A percentile compares a stretch with the other conserved stretches of the same genome.
Evolutionary conservation across 371 early-diverging fungal genomes (phyloP).

Genomic region (Mortierella sp.): DNA sequence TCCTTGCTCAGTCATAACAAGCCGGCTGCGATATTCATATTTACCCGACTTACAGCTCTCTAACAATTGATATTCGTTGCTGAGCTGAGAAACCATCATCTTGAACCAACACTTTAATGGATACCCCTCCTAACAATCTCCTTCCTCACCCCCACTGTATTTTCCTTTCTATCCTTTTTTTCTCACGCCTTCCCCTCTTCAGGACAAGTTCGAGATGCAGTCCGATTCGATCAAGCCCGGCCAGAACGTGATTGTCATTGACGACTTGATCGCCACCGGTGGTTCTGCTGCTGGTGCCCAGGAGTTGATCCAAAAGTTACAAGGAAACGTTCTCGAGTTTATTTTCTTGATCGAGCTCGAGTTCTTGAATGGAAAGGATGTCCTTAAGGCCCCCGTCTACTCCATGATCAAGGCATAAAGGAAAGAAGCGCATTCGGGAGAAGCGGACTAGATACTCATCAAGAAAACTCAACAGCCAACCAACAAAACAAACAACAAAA

Average conservation of each 20-base stretch:
- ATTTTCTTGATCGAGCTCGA: conserved; percentile 94
- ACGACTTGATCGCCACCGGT: conserved; percentile 98
- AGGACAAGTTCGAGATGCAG: conserved; percentile 96
- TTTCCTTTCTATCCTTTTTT: too few species aligned
- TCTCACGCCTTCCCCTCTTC: neutral
- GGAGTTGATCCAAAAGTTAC: conserved; percentile 81
- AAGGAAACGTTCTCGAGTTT: conserved; percentile 87
- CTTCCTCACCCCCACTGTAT: too few species aligned
- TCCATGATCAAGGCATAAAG: conserved; percentile 84
- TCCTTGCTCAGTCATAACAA: neutral
- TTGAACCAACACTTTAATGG: too few species aligned
- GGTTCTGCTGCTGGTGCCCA: conserved; percentile 63
- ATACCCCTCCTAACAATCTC: neutral
- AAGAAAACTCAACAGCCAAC: neutral
- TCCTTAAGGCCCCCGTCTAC: conserved; percentile 89
- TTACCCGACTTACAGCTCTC: neutral
- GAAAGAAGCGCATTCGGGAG: neutral
- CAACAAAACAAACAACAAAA: neutral
- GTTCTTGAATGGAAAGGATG: conserved; percentile 84
- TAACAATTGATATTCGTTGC: too few species aligned
- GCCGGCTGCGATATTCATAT: too few species aligned
- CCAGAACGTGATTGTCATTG: conserved; percentile 92
- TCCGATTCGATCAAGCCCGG: conserved; percentile 83
- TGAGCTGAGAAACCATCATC: too few species aligned
- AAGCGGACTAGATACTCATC: too few species aligned